Base-by-base conservation (phyloP, 2,329 filamentous ascomycete species). In the Thelonectria olida region DNA sequence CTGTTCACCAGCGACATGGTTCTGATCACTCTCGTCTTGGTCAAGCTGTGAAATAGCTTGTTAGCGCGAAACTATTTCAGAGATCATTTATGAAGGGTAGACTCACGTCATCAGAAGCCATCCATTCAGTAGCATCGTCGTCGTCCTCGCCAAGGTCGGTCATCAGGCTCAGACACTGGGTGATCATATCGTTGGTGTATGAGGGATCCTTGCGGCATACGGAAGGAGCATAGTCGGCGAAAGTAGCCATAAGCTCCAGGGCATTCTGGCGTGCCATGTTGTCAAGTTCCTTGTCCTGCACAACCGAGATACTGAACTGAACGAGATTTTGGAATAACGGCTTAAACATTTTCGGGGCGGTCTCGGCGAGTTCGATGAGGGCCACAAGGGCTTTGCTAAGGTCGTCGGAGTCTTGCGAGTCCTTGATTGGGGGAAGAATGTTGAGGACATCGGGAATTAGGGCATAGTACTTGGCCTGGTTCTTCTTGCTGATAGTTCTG, bases 341-440 rank as follows among this genome's bases (percentile, higher is more conserved):
- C 80, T 96, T 97, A 82, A 99, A 99, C 94, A 98, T 98, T 80
- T 96, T 96, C 20, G 95, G 93, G 20, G 92, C 91, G n/a, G 91
- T 87, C 78, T 98, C 96, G 38, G 96, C 96, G 56, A 99, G 85
- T 67, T 98, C 96, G 72, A 99, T 97, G 48, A 99, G 85, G 22
- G 95, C 91, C 57, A 97, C 83, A 41, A 99, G 88, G 20, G 94
- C 94, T 74, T 93, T 93, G 67, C 92, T 95, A 15, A 99, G 87
- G 66, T 97, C 90, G 13, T 97, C 95, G 12, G 93, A 96, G 74
- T 99, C 93, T 67, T 91, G 88, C 2, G 91, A 88, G 67, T 97
- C 93, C 79, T 97, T 97, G 76, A 99, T 90, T 1, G 96, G 96
- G 7, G 94, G 93, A 4, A 99, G 85, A 61, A 97, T 94, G 76